A percentile compares a stretch with the other conserved stretches of the same genome.
Conservation (phyloP, 495 filamentous ascomycete genomes). For the Lophiostoma macrostomum region DNA sequence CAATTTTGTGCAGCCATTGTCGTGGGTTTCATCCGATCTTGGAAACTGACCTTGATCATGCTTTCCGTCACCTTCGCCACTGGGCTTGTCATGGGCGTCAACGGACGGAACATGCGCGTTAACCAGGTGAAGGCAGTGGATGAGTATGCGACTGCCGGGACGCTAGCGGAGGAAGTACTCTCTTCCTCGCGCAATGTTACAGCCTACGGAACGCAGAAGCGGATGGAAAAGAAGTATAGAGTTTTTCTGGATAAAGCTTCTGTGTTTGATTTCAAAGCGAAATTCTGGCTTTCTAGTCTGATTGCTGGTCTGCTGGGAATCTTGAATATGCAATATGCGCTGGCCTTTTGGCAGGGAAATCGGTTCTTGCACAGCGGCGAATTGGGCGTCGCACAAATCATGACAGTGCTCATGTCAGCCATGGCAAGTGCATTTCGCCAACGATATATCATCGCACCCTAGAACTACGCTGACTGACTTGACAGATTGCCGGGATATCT, state of each 20-base stretch:
- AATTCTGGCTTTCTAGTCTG: constrained; percentile 69
- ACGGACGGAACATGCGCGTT: constrained; percentile 71
- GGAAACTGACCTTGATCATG: constrained; percentile 66
- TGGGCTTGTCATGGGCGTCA: constrained; percentile 66
- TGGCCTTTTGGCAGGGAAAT: constrained; percentile 95
- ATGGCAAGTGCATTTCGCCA: no score
- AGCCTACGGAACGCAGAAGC: constrained; percentile 88
- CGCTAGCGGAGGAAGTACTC: constrained; percentile 90
- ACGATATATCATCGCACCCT: no score
- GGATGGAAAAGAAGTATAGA: constrained; percentile 82
- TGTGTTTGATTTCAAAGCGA: constrained; percentile 71
- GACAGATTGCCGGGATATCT: constrained; percentile 89
- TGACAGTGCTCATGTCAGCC: constrained; percentile 84
- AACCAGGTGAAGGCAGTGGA: constrained; percentile 73
- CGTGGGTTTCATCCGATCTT: constrained; percentile 37
- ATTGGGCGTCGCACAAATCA: constrained; percentile 51
- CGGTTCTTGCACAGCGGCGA: constrained; percentile 67
- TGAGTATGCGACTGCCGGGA: constrained; percentile 79
- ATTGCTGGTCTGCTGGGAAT: constrained; percentile 76
- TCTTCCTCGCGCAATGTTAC: constrained; percentile 90
- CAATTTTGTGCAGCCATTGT: constrained; percentile 41
- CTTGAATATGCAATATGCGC: constrained; percentile 77
- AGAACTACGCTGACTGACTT: no score
- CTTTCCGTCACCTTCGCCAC: constrained; percentile 73
- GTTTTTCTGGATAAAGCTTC: constrained; percentile 67